phyloP scores from a whole-genome alignment of 1,139 yeast species.

The Taiozyma sp. region DNA sequence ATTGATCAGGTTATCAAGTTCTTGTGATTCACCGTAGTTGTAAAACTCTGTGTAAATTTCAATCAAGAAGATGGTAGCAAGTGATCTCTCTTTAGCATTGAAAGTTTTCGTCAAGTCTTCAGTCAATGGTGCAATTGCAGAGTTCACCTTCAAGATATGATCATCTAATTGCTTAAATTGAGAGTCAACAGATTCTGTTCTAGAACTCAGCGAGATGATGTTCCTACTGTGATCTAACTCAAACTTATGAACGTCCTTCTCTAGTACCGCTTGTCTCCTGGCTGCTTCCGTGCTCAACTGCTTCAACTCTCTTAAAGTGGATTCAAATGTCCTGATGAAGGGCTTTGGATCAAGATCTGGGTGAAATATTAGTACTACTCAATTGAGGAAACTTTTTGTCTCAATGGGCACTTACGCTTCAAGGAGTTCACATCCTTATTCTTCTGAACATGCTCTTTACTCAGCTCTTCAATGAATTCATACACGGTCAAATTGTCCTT shows the following conservation, averaged over 20 bases:
- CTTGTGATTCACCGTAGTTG: constrained; percentile 55
- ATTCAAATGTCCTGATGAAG: constrained; percentile 87
- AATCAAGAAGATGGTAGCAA: constrained; percentile 67
- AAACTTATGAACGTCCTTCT: constrained; percentile 50
- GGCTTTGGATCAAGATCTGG: constrained; percentile 80
- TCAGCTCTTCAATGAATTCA: constrained; percentile 78
- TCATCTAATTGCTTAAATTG: constrained; percentile 55
- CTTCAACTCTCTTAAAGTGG: constrained; percentile 69
- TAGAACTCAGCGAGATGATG: constrained; percentile 50
- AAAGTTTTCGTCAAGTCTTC: constrained; percentile 69
- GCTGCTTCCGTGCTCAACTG: constrained; percentile 51
- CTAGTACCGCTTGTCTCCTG: constrained; percentile 41
- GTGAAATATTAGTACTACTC: neutral
- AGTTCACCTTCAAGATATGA: constrained; percentile 53
- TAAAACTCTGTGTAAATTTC: constrained; percentile 74
- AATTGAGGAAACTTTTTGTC: neutral
- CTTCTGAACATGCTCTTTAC: constrained; percentile 58
- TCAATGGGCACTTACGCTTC: constrained; percentile 26
- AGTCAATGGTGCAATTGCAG: constrained; percentile 69
- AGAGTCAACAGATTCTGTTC: constrained; percentile 33
- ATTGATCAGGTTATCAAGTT: constrained; percentile 47
- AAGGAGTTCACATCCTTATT: constrained; percentile 50
- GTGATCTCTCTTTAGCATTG: constrained; percentile 70
- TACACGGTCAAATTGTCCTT: constrained; percentile 61
- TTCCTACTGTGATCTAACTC: constrained; percentile 66